These are phyloP conservation scores for Cryptosporidium sp. DNA, from an alignment of 169 alveolate genomes.

Conservation along the genomic window DNA sequence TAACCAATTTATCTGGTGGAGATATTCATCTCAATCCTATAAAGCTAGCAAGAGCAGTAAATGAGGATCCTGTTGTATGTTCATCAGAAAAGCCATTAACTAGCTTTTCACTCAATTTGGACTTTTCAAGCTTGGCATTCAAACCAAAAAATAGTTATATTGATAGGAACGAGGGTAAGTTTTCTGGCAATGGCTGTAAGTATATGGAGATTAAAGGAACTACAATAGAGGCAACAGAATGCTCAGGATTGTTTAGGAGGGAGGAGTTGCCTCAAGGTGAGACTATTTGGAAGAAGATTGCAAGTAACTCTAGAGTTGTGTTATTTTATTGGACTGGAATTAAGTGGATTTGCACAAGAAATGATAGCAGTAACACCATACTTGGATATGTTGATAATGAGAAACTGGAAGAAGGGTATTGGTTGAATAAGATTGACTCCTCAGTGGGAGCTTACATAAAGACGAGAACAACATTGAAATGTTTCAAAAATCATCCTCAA, in stretches of 20 bases:
- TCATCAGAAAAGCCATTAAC: constrained; percentile 17
- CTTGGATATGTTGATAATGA: constrained; percentile 52
- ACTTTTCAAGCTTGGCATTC: constrained; percentile 1
- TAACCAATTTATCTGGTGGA: constrained; percentile 28
- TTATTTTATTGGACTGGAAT: constrained; percentile 70
- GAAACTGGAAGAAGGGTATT: constrained; percentile 32
- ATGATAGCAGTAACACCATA: constrained; percentile 58
- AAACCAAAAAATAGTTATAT: constrained; percentile 26
- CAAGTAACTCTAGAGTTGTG: constrained; percentile 25
- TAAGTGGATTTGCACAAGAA: constrained; percentile 70
- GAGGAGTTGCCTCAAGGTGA: constrained; percentile 1
- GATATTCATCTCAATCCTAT: not conserved
- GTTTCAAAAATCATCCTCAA: constrained; percentile 3
- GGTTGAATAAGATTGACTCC: constrained; percentile 60
- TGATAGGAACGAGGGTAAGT: not conserved
- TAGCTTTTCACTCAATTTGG: constrained; percentile 33
- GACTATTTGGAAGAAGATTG: constrained; percentile 46
- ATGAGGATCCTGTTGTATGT: constrained; percentile 34
- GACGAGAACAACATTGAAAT: constrained; percentile 18
- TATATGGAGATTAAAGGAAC: constrained; percentile 61
- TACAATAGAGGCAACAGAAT: constrained; percentile 49
- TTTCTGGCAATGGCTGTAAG: constrained; percentile 1
- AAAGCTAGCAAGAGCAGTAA: not conserved
- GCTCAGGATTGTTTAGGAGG: constrained; percentile 58
- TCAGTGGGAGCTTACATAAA: constrained; percentile 43